Base-by-base conservation (phyloP, 225 moss, liverwort and hornwort species). In the Pseudoscleropodium purum region DNA sequence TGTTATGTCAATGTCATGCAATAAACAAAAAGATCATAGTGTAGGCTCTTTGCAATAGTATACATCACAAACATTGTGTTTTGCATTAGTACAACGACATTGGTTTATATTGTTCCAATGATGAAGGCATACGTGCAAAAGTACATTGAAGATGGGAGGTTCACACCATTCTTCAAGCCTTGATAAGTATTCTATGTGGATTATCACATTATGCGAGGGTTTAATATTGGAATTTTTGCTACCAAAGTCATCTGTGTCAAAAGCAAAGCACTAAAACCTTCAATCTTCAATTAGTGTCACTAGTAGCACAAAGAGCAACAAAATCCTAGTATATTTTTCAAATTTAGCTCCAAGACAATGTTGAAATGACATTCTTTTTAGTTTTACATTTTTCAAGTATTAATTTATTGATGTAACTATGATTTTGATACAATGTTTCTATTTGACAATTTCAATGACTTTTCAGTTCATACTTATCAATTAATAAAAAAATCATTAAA, bases 231-330 rank as follows among this genome's bases (percentile, higher is more conserved):
- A 74, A 74, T 45, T 29, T 45, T 2, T 4, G 1, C 2, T 4
- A 3, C 18, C 3, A 74, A 17, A 2, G 74, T 6, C 18, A 29
- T 5, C 0, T 4, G 0, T 2, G 3, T 2, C 1, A 6, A 11
- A 41, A 15, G 9, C 1, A 5, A 2, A 43, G 10, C 16, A 16
- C 16, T 0, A 1, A 1, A 74, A 26, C 30, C 10, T 45, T 74
- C 6, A 47, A 30, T 47, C 29, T 75, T 18, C 27, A 47, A 47
- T 30, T 2, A 1, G 4, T 4, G 2, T 69, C n/a, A 23, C 9
- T 37, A 11, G 6, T 67, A 36, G 6, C 1, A 5, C 1, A 2
- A 37, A 72, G 5, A 41, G 8, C 5, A 72, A 41, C 0, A 2
- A 0, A 72, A 41, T 0, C 3, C 15, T 72, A 24, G 2, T 41